Conservation (phyloP, 495 filamentous ascomycete genomes). For the Penicillium manginii region DNA sequence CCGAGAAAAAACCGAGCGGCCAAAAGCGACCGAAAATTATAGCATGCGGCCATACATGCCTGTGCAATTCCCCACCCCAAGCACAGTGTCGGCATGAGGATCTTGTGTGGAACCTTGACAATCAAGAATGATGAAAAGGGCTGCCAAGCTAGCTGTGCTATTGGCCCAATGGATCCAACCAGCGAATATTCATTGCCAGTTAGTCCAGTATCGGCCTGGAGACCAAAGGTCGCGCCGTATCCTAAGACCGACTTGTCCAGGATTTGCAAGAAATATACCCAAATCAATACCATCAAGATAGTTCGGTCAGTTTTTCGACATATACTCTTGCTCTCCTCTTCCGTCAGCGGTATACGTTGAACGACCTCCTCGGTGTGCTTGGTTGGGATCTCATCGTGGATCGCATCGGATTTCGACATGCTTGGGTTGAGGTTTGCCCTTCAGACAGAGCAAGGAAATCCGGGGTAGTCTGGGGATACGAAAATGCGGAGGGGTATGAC, state of each 20-base stretch:
- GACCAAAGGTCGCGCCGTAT: conserved; percentile 66
- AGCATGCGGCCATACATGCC: conserved; percentile 48
- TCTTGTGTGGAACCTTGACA: conserved; percentile 66
- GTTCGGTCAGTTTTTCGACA: conserved; percentile 62
- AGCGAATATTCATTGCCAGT: conserved; percentile 64
- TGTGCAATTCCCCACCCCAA: conserved; percentile 58
- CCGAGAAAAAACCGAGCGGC: conserved; percentile 51
- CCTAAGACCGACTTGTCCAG: conserved; percentile 68
- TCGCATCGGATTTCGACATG: conserved; percentile 24
- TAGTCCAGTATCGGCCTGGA: conserved; percentile 56
- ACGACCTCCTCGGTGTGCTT: conserved; percentile 7
- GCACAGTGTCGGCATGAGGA: conserved; percentile 62
- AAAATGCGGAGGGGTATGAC: background rate
- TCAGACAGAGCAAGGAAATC: background rate
- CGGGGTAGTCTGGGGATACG: background rate
- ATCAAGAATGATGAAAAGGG: conserved; percentile 67
- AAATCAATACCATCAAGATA: conserved; percentile 61
- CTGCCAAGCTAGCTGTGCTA: conserved; percentile 68
- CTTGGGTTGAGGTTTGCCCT: conserved; percentile 1
- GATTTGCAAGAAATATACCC: conserved; percentile 69
- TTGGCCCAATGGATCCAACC: conserved; percentile 62
- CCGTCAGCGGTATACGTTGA: conserved; percentile 46
- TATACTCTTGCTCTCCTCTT: conserved; percentile 58
- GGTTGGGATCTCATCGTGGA: conserved; percentile 23
- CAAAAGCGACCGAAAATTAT: conserved; percentile 48